phyloP scores from a whole-genome alignment of 148 eudicot species.

The Linanthus parryae region DNA sequence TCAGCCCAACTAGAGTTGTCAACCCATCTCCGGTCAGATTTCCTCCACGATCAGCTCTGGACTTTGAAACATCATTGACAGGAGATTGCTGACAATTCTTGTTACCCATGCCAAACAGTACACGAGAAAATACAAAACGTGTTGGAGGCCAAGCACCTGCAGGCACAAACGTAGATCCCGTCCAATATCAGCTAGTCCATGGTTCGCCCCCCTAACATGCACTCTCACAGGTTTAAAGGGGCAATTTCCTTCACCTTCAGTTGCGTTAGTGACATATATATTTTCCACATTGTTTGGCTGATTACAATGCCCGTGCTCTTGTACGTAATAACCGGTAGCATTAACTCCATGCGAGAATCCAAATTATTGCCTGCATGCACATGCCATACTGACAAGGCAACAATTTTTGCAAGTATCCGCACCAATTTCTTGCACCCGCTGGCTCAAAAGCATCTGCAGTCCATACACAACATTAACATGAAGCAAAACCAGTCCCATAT shows the following conservation, averaged over 20 bases:
- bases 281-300: slow-evolving; percentile 49
- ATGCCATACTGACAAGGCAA: slow-evolving; percentile 67
- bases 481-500: too few species aligned
- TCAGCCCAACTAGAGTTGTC: slow-evolving; percentile 94
- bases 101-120: slow-evolving; percentile 75
- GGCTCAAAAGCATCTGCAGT: slow-evolving; percentile 93
- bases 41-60: slow-evolving; percentile 67
- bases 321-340: slow-evolving; percentile 60
- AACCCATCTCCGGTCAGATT: slow-evolving; percentile 84
- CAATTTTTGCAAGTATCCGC: slow-evolving; percentile 92
- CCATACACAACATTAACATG: slow-evolving; percentile 19
- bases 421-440: slow-evolving; percentile 90
- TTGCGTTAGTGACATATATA: slow-evolving; percentile 57
- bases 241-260: slow-evolving; percentile 80
- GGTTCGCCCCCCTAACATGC: slow-evolving; percentile 87
- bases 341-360: slow-evolving; percentile 60
- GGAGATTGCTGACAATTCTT: slow-evolving; percentile 74
- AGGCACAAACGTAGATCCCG: slow-evolving; percentile 79
- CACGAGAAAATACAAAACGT: slow-evolving; percentile 94
- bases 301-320: slow-evolving; percentile 62
- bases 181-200: slow-evolving; percentile 97
- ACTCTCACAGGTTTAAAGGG: slow-evolving; percentile 84
- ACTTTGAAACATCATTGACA: slow-evolving; percentile 80
- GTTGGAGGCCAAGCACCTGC: slow-evolving; percentile 87
- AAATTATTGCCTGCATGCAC: slow-evolving; percentile 82